A percentile compares a stretch with the other conserved stretches of the same genome.
phyloP scores from a whole-genome alignment of 306 rosid species.

The Argentina anserina region DNA sequence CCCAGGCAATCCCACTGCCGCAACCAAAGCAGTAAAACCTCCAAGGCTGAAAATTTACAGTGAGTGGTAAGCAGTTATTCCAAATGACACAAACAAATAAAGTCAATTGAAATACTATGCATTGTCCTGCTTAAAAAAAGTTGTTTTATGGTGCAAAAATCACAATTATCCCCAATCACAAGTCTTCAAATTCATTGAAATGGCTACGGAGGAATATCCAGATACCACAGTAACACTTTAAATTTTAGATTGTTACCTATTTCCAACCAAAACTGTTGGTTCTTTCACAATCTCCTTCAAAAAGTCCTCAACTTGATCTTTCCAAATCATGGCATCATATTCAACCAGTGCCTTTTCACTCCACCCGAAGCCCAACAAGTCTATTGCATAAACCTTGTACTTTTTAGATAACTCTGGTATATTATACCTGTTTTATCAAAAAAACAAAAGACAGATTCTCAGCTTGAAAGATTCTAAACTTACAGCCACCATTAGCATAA shows the following conservation, averaged over 20 bases:
- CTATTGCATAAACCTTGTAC: slow-evolving; percentile 86
- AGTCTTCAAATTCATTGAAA: not conserved
- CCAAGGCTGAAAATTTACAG: slow-evolving; percentile 74
- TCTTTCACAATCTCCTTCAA: slow-evolving; percentile 86
- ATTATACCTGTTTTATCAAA: slow-evolving; percentile 55
- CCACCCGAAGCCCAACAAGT: slow-evolving; percentile 97
- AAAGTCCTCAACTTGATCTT: slow-evolving; percentile 84
- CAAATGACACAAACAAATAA: not conserved
- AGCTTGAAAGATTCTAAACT: not conserved
- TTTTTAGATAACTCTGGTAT: slow-evolving; percentile 87
- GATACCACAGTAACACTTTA: not conserved
- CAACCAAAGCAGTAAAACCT: slow-evolving; percentile 87
- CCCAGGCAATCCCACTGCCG: slow-evolving; percentile 67
- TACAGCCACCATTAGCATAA: not conserved
- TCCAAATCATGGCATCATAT: slow-evolving; percentile 93
- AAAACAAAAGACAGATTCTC: not conserved
- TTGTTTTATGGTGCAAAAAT: not conserved
- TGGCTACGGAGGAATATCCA: not conserved
- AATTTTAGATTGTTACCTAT: slow-evolving; percentile 47
- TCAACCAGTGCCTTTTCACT: slow-evolving; percentile 92
- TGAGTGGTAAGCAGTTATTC: slow-evolving; percentile 14
- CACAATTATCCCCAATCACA: not conserved
- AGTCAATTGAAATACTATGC: not conserved
- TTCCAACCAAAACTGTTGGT: slow-evolving; percentile 80
- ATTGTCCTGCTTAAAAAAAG: not conserved